Percentiles rank a stretch among this genome's conserved stretches.
phyloP scores from a whole-genome alignment of 2,329 filamentous ascomycete genomes.

The Capronia coronata region DNA sequence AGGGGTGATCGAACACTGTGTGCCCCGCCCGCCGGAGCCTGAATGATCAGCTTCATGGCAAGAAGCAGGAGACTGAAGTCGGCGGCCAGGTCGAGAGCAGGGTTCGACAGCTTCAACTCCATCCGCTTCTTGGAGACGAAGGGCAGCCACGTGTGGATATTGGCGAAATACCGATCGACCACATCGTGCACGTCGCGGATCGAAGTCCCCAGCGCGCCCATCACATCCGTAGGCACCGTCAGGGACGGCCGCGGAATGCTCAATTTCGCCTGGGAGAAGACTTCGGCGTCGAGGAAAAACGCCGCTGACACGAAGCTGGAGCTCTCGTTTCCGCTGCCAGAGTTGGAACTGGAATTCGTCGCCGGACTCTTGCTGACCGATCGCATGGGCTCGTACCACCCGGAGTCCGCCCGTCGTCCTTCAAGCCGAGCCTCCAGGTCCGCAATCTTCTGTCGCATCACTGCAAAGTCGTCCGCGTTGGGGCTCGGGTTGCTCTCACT shows the following conservation, averaged over 20 bases:
- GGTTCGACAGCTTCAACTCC: constrained; percentile 23
- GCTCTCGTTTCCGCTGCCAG: constrained; percentile 1
- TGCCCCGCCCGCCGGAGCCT: constrained; percentile 13
- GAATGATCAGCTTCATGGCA: constrained; percentile 30
- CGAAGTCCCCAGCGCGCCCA: constrained; percentile 21
- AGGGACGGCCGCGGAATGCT: constrained; percentile 15
- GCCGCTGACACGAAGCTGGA: constrained; percentile 20
- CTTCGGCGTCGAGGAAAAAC: constrained; percentile 27
- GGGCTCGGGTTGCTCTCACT: constrained; percentile 19
- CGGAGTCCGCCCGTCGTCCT: constrained; percentile 11
- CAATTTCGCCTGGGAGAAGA: constrained; percentile 19
- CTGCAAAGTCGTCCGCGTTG: constrained; percentile 21
- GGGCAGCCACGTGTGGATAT: constrained; percentile 29
- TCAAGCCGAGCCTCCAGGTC: constrained; percentile 24
- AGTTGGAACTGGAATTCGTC: constrained; percentile 7
- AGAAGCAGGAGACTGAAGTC: constrained; percentile 31
- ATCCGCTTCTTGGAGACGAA: constrained; percentile 27
- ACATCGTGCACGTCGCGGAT: constrained; percentile 25
- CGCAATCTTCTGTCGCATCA: constrained; percentile 23
- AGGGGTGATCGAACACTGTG: constrained; percentile 19
- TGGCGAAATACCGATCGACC: constrained; percentile 26
- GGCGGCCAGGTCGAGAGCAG: constrained; percentile 23
- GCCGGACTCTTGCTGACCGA: constrained; percentile 13
- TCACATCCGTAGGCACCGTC: constrained; percentile 19
- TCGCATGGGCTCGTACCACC: constrained; percentile 18